phyloP scores from a whole-genome alignment of 176 grass and related monocot species.

The Oryza punctata region DNA sequence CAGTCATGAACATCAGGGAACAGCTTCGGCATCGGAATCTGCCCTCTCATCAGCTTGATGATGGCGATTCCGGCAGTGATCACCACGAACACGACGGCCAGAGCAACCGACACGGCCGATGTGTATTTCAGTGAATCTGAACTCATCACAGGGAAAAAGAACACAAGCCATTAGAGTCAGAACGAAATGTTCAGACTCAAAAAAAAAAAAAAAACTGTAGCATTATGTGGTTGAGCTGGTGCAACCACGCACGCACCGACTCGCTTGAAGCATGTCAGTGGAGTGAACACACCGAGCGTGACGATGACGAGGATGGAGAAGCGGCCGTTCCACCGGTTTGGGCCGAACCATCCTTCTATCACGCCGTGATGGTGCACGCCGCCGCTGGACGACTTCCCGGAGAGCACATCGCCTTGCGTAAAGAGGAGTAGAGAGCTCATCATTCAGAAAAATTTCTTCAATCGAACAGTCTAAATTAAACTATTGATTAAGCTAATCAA shows the following conservation, averaged over 20 bases:
- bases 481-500: too few relatives aligned
- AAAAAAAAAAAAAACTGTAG: not conserved
- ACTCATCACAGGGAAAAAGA: not conserved
- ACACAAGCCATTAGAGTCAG: not conserved
- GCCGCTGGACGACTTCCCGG: constrained; percentile 71
- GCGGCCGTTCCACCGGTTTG: constrained; percentile 79
- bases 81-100: constrained; percentile 85
- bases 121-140: constrained; percentile 91
- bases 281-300: constrained; percentile 61
- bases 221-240: too few relatives aligned
- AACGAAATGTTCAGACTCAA: not conserved
- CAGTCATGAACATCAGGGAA: constrained; percentile 67
- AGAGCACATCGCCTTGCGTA: constrained; percentile 77
- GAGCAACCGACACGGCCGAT: constrained; percentile 77
- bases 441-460: too few relatives aligned
- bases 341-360: constrained; percentile 91
- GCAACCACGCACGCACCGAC: constrained; percentile 48
- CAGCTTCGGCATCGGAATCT: constrained; percentile 72
- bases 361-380: constrained; percentile 77
- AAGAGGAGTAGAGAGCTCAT: not conserved
- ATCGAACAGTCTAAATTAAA: too few relatives aligned
- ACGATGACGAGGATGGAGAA: constrained; percentile 67
- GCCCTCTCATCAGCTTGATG: constrained; percentile 67
- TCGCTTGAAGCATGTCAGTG: constrained; percentile 76
- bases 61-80: constrained; percentile 85